Evolutionary conservation across 768 basidiomycete genomes (phyloP).

Genomic region (Xanthoconium purpureum): DNA sequence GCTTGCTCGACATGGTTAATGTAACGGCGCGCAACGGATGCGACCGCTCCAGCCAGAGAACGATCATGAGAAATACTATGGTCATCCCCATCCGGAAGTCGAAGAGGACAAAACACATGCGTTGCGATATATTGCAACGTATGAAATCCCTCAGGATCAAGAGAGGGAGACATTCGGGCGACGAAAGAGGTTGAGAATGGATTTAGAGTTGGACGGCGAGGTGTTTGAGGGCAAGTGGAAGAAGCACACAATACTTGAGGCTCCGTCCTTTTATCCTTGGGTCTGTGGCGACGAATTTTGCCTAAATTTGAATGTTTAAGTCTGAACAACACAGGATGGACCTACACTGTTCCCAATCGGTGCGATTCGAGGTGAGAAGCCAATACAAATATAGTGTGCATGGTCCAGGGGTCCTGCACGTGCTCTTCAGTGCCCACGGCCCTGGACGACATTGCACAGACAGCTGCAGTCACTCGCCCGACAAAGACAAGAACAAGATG

Average conservation of each 20-base stretch:
- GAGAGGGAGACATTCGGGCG: background rate
- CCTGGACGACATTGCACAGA: too few species aligned
- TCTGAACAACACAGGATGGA: too few species aligned
- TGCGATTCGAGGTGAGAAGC: too few species aligned
- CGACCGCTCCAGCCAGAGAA: constrained; percentile 23
- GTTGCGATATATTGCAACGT: constrained; percentile 33
- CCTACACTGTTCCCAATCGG: too few species aligned
- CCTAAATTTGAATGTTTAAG: too few species aligned
- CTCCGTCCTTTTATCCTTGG: too few species aligned
- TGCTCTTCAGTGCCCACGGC: too few species aligned
- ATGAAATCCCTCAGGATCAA: background rate
- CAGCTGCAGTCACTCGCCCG: too few species aligned
- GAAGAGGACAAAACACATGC: constrained; percentile 44
- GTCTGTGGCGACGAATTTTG: too few species aligned
- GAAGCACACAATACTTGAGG: background rate
- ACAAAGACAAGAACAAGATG: too few species aligned
- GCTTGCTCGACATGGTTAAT: background rate
- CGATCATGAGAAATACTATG: constrained; percentile 23
- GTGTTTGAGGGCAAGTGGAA: background rate
- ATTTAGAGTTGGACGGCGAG: background rate
- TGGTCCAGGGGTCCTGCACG: too few species aligned
- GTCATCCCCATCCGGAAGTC: constrained; percentile 39
- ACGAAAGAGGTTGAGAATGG: background rate
- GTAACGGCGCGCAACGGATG: constrained; percentile 22
- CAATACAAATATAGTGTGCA: too few species aligned